These are phyloP conservation scores for Zizania latifolia DNA, from an alignment of 176 grass and related monocot species.

Conservation along the genomic window DNA sequence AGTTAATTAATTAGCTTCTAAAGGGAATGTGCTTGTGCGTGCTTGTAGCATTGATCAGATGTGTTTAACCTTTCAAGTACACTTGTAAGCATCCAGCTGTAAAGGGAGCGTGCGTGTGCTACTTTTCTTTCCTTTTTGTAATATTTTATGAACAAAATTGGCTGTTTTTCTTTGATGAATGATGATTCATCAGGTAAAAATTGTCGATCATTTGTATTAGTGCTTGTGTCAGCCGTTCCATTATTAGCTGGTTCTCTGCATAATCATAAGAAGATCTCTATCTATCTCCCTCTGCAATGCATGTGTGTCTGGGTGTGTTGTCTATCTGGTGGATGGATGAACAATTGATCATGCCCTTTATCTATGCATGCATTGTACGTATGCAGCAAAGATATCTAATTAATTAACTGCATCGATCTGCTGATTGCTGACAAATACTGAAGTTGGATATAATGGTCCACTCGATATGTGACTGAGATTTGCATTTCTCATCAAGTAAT, in stretches of 20 bases:
- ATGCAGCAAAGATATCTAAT: not conserved
- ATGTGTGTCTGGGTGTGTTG: not conserved
- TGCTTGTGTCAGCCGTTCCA: constrained; percentile 20
- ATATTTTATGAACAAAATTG: too few relatives aligned
- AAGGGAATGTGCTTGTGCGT: too few relatives aligned
- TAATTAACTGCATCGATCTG: not conserved
- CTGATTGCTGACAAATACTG: too few relatives aligned
- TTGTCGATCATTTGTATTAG: too few relatives aligned
- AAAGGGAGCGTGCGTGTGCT: too few relatives aligned
- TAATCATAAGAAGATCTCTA: constrained; percentile 2
- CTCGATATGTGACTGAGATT: not conserved
- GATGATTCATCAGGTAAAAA: too few relatives aligned
- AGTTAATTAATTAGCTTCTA: too few relatives aligned
- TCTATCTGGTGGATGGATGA: not conserved
- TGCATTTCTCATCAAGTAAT: not conserved
- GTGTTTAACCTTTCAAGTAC: too few relatives aligned
- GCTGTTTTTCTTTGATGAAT: too few relatives aligned
- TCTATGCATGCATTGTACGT: not conserved
- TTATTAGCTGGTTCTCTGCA: constrained; percentile 2
- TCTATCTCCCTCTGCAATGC: not conserved
- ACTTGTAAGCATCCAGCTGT: too few relatives aligned
- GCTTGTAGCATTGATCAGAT: too few relatives aligned
- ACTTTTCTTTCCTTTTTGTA: too few relatives aligned
- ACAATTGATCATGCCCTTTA: not conserved
- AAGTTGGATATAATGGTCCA: not conserved